Base-by-base conservation (phyloP, 331 rosid species). In the Quercus lobata region DNA sequence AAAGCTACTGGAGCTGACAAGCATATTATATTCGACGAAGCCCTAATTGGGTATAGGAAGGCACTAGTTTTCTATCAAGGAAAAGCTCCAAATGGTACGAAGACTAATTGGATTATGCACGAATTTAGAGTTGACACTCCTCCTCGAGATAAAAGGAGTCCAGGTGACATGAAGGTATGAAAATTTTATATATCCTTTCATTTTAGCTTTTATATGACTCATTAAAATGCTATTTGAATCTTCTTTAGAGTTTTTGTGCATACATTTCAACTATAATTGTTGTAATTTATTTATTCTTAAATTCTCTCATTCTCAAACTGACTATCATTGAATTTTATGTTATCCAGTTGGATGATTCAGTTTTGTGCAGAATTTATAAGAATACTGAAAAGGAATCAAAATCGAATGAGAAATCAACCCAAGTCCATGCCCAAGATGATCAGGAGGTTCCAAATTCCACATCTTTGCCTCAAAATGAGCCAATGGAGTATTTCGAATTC, bases 51-150 rank as follows among this genome's bases (percentile, higher is more conserved):
- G 6, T 53, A 4, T 14, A 60, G 49, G 54, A 81, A 46, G n/a
- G 6, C 44, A 9, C 25, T 81, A 57, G 81, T 81, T 25, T 81
- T 22, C 69, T 62, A 52, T 19, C 2, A 5, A 34, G 81, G 81
- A 24, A 60, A 35, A 17, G 29, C 57, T 19, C 78, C 46, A 1
- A 18, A 24, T 0, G 69, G 70, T 24, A 22, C 4, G 3, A 81
- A 71, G 53, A 81, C 81, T 1, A n/a, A 52, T 5, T 81, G 84
- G 84, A 76, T 71, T 46, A 76, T 81, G 84, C 78, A 72, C 3
- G 70, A 81, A 55, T 76, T 16, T n/a, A 61, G 29, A 52, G 2
- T 52, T 15, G 3, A 17, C 7, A 14, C 11, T 8, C 29, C 80
- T 21, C 29, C 68, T 5, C 25, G 14, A 17, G 11, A 3, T 1